Evolutionary conservation across 768 basidiomycete species (phyloP).

Genomic region (Crepidotus variabilis): DNA sequence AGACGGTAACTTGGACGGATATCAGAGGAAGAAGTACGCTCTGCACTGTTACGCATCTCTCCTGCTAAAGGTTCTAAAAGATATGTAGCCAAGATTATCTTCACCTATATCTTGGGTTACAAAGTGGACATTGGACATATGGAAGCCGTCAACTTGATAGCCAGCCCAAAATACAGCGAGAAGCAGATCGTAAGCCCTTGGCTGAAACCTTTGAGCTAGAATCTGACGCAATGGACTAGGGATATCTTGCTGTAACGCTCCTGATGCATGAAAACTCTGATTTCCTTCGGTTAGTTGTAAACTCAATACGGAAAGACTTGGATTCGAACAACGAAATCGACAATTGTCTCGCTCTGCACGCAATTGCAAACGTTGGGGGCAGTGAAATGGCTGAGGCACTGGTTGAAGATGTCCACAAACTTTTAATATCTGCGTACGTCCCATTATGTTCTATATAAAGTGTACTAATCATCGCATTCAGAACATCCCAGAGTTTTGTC

Average conservation of each 20-base stretch:
- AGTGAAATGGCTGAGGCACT: constrained; percentile 98
- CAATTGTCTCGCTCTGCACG: constrained; percentile 95
- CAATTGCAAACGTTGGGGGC: constrained; percentile 97
- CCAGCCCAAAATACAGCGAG: constrained; percentile 93
- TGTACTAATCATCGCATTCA: constrained; percentile 51
- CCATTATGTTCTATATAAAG: no score
- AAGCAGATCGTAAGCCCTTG: constrained; percentile 86
- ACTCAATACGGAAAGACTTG: constrained; percentile 96
- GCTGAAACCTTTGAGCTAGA: constrained; percentile 3
- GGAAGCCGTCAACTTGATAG: constrained; percentile 98
- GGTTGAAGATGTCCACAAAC: constrained; percentile 87
- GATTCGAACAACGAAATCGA: constrained; percentile 92
- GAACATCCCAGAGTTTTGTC: constrained; percentile 92
- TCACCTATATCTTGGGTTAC: constrained; percentile 98
- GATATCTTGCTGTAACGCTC: constrained; percentile 94
- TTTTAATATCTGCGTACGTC: constrained; percentile 89
- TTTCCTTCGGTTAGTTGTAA: constrained; percentile 92
- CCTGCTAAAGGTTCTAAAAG: constrained; percentile 29
- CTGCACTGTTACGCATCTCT: background rate
- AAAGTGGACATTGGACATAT: constrained; percentile 99
- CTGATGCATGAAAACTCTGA: constrained; percentile 99
- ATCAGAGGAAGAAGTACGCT: constrained; percentile 88
- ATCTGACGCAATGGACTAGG: constrained; percentile 43
- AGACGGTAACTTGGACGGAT: constrained; percentile 87
- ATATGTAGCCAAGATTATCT: constrained; percentile 98